Conservation (phyloP, 2,329 filamentous ascomycete species). For the Neofusicoccum umdonicola region DNA sequence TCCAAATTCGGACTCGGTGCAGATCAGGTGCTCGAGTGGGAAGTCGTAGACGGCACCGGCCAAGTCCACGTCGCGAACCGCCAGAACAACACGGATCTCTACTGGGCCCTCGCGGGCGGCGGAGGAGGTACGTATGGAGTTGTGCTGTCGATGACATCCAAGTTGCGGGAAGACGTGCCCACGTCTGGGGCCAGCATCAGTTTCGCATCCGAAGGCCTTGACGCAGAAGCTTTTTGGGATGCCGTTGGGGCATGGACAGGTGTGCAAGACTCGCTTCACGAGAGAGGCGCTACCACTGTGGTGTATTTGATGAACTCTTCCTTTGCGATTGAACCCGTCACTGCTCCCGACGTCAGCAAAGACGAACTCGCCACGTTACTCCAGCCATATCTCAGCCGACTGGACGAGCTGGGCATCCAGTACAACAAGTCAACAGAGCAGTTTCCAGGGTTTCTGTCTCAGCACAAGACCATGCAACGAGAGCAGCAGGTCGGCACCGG, state of each 20-base stretch:
- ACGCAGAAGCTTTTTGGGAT: not conserved
- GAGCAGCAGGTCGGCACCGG: slow-evolving; percentile 27
- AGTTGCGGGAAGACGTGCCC: slow-evolving; percentile 24
- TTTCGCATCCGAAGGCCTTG: not conserved
- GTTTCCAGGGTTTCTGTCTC: not conserved
- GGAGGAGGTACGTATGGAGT: slow-evolving; percentile 34
- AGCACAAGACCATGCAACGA: not conserved
- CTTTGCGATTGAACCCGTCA: slow-evolving; percentile 10
- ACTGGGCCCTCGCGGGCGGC: slow-evolving; percentile 35
- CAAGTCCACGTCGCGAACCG: slow-evolving; percentile 27
- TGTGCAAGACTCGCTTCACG: not conserved
- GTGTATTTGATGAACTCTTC: slow-evolving; percentile 23
- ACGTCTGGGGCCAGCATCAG: slow-evolving; percentile 27
- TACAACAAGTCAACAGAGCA: not conserved
- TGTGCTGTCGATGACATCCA: slow-evolving; percentile 30
- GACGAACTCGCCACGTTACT: slow-evolving; percentile 12
- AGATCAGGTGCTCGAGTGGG: slow-evolving; percentile 31
- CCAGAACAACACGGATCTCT: slow-evolving; percentile 31
- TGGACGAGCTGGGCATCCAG: not conserved
- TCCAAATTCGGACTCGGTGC: slow-evolving; percentile 27
- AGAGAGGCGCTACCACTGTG: slow-evolving; percentile 21
- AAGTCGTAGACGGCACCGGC: slow-evolving; percentile 33
- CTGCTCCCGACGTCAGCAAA: not conserved
- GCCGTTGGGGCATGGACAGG: not conserved
- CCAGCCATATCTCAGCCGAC: slow-evolving; percentile 27